Evolutionary conservation across 2,329 filamentous ascomycete genomes (phyloP).

Genomic region (Bretziella fagacearum): DNA sequence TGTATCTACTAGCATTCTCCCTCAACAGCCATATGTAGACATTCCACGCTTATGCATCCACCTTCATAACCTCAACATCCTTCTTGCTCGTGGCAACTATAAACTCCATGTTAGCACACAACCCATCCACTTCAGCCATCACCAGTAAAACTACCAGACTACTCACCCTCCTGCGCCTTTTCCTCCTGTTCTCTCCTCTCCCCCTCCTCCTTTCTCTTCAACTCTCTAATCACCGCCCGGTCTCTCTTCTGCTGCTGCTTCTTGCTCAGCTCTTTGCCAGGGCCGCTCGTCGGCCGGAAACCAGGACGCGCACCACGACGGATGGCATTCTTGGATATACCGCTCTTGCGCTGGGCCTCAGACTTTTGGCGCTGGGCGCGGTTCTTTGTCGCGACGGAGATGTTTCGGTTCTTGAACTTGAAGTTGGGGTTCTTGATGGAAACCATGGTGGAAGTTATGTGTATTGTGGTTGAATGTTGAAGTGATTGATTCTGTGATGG

Average conservation of each 20-base stretch:
- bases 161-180: slow-evolving; percentile 28
- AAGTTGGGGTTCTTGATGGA: slow-evolving; percentile 43
- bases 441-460: slow-evolving; percentile 25
- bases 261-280: slow-evolving; percentile 31
- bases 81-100: not conserved
- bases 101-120: not conserved
- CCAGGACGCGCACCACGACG: slow-evolving; percentile 35
- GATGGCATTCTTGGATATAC: slow-evolving; percentile 27
- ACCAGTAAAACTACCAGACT: not conserved
- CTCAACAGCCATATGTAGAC: not conserved
- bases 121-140: not conserved
- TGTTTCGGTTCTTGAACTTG: slow-evolving; percentile 35
- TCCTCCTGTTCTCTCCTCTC: slow-evolving; percentile 25
- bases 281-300: slow-evolving; percentile 38
- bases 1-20: not conserved
- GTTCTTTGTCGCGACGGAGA: slow-evolving; percentile 28
- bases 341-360: slow-evolving; percentile 23
- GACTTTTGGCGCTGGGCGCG: slow-evolving; percentile 29
- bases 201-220: slow-evolving; percentile 34
- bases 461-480: not conserved
- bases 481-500: not conserved
- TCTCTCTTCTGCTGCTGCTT: slow-evolving; percentile 42
- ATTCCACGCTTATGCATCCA: not conserved
- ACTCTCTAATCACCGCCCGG: slow-evolving; percentile 33
- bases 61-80: not conserved